Percentiles rank a stretch among this genome's conserved stretches.
Conservation (phyloP, 768 basidiomycete species). For the Steccherinum ochraceum region DNA sequence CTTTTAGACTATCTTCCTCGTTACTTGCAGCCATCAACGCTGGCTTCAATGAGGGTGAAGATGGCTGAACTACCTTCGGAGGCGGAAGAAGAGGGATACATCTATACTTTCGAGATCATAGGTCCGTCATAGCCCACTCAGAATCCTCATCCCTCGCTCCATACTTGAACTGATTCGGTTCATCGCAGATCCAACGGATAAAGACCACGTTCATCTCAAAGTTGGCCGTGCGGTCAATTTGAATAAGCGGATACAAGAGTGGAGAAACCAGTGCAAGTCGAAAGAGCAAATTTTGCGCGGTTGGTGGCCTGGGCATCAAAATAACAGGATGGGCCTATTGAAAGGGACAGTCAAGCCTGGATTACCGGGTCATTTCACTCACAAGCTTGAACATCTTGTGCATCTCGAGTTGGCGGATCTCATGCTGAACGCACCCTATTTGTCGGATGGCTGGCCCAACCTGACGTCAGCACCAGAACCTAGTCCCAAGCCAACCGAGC, state of each 20-base stretch:
- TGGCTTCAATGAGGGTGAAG: slow-evolving; percentile 44
- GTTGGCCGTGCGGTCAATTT: slow-evolving; percentile 76
- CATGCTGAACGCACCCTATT: slow-evolving; percentile 49
- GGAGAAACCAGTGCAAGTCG: slow-evolving; percentile 77
- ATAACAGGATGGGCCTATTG: slow-evolving; percentile 35
- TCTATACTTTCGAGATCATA: slow-evolving; percentile 77
- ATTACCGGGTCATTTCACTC: slow-evolving; percentile 55
- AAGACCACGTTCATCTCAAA: slow-evolving; percentile 55
- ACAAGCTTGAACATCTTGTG: slow-evolving; percentile 71
- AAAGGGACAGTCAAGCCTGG: slow-evolving; percentile 63
- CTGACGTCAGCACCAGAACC: slow-evolving; percentile 20
- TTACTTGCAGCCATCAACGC: slow-evolving; percentile 57
- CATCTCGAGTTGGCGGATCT: slow-evolving; percentile 79
- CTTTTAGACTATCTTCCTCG: slow-evolving; percentile 60
- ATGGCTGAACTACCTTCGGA: slow-evolving; percentile 49
- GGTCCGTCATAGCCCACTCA: slow-evolving; percentile 37
- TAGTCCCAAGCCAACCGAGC: slow-evolving; percentile 24
- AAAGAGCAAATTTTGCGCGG: slow-evolving; percentile 70
- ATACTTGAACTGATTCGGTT: not conserved
- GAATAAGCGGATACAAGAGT: slow-evolving; percentile 66
- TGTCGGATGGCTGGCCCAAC: slow-evolving; percentile 42
- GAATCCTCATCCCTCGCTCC: not conserved
- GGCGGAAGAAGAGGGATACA: slow-evolving; percentile 67
- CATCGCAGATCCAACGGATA: slow-evolving; percentile 22
- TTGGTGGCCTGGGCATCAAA: slow-evolving; percentile 59